Evolutionary conservation across 139 green algal species (phyloP).

Genomic region (Bryopsis sp.): DNA sequence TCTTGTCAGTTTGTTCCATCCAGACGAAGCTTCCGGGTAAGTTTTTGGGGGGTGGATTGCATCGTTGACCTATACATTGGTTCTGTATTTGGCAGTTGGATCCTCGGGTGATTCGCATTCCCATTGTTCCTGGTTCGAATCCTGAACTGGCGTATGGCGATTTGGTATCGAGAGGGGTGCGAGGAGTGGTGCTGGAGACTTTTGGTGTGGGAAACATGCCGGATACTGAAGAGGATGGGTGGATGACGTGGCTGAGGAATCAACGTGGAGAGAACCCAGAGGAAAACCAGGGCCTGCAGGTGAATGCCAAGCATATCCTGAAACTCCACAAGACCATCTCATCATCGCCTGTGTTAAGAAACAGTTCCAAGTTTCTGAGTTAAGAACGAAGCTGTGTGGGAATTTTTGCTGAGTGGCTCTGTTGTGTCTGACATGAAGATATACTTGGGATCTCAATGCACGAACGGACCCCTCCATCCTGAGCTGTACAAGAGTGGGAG

Average conservation of each 20-base stretch:
- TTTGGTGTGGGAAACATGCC: constrained; percentile 92
- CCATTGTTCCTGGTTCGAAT: constrained; percentile 74
- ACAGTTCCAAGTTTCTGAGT: too few species aligned
- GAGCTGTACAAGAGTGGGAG: constrained; percentile 59
- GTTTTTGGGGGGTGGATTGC: not conserved
- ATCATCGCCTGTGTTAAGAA: not conserved
- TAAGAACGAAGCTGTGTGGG: too few species aligned
- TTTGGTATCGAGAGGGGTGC: constrained; percentile 47
- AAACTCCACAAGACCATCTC: not conserved
- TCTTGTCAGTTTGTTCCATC: too few species aligned
- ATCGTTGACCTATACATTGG: not conserved
- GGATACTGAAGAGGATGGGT: constrained; percentile 44
- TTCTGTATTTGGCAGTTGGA: constrained; percentile 41
- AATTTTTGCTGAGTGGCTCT: too few species aligned
- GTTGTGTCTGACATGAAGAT: constrained; percentile 28
- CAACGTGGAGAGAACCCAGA: constrained; percentile 56
- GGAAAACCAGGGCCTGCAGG: constrained; percentile 50
- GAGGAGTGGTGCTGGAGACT: constrained; percentile 74
- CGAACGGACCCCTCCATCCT: constrained; percentile 48
- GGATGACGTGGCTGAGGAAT: constrained; percentile 72
- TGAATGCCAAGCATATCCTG: too few species aligned
- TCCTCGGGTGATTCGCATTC: constrained; percentile 66
- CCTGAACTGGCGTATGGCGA: constrained; percentile 67
- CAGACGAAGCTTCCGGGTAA: too few species aligned
- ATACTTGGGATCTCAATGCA: constrained; percentile 62